A percentile compares a stretch with the other conserved stretches of the same genome.
Conservation (phyloP, 2,329 filamentous ascomycete species). For the Microdochium trichocladiopsis region DNA sequence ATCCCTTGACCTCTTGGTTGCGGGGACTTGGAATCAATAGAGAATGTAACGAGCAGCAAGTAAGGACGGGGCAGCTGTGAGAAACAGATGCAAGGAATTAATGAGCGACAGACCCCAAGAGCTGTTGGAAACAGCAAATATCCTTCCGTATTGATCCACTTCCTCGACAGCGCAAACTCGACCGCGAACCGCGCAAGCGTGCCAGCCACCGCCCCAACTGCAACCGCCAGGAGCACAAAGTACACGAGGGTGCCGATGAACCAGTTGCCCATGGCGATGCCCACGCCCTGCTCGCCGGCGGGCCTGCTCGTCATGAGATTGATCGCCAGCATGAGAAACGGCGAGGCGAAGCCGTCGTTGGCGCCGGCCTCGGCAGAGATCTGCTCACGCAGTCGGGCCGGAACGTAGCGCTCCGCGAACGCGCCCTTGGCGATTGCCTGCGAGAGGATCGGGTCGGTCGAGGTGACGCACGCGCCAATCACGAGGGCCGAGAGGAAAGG, state of each 20-base stretch:
- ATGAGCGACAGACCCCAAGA: slow-evolving; percentile 36
- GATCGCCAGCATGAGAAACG: slow-evolving; percentile 60
- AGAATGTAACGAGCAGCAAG: background rate
- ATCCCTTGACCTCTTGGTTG: too few relatives aligned
- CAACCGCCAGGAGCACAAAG: slow-evolving; percentile 55
- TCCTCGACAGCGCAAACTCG: slow-evolving; percentile 46
- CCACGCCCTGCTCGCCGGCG: slow-evolving; percentile 32
- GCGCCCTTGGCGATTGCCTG: slow-evolving; percentile 44
- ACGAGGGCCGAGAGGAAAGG: slow-evolving; percentile 54
- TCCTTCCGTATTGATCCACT: slow-evolving; percentile 59
- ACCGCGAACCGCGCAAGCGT: slow-evolving; percentile 55
- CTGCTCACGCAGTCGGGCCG: slow-evolving; percentile 56
- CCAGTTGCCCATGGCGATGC: slow-evolving; percentile 55
- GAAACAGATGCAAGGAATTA: too few relatives aligned
- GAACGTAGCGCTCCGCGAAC: slow-evolving; percentile 62
- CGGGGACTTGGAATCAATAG: slow-evolving; percentile 1
- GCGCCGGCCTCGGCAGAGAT: slow-evolving; percentile 59
- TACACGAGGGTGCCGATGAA: slow-evolving; percentile 64
- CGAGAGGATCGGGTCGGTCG: slow-evolving; percentile 63
- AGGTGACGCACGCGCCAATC: slow-evolving; percentile 61
- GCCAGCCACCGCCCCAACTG: slow-evolving; percentile 56
- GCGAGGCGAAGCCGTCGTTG: slow-evolving; percentile 65
- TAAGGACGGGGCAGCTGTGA: background rate
- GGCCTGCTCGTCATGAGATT: slow-evolving; percentile 60
- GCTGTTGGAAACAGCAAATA: slow-evolving; percentile 64